Evolutionary conservation across 106 monocot species (phyloP).

Genomic region (Apostasia shenzhenica): DNA sequence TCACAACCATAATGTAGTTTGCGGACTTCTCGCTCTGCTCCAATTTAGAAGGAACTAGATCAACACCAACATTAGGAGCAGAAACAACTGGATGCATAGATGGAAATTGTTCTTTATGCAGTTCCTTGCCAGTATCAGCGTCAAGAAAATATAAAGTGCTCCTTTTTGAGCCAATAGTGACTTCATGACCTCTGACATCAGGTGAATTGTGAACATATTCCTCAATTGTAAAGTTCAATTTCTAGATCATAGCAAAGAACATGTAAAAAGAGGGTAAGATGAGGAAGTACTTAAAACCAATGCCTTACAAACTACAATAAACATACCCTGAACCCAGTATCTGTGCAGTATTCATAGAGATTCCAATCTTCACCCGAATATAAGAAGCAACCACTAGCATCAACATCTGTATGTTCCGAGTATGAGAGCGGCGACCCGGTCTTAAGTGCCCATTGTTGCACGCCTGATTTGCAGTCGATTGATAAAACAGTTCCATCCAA

Average conservation of each 20-base stretch:
- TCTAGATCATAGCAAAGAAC: constrained; percentile 26
- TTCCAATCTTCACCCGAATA: constrained; percentile 21
- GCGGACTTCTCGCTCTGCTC: constrained; percentile 4
- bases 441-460: constrained; percentile 14
- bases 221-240: constrained; percentile 47
- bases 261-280: neutral
- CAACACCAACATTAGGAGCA: constrained; percentile 26
- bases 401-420: constrained; percentile 20
- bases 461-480: constrained; percentile 8
- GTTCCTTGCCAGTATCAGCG: constrained; percentile 51
- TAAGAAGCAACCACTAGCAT: constrained; percentile 16
- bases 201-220: constrained; percentile 62
- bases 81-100: constrained; percentile 14
- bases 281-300: neutral
- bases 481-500: constrained; percentile 27
- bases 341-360: constrained; percentile 25
- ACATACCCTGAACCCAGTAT: constrained; percentile 26
- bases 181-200: constrained; percentile 23
- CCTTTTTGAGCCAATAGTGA: constrained; percentile 63
- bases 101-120: constrained; percentile 32
- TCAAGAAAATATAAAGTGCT: constrained; percentile 55
- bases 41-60: constrained; percentile 27
- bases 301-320: neutral
- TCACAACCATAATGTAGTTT: constrained; percentile 40
- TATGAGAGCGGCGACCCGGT: constrained; percentile 28